Percentiles rank a stretch among this genome's conserved stretches.
phyloP scores from a whole-genome alignment of 768 basidiomycete species.

The Lactarius sp. region DNA sequence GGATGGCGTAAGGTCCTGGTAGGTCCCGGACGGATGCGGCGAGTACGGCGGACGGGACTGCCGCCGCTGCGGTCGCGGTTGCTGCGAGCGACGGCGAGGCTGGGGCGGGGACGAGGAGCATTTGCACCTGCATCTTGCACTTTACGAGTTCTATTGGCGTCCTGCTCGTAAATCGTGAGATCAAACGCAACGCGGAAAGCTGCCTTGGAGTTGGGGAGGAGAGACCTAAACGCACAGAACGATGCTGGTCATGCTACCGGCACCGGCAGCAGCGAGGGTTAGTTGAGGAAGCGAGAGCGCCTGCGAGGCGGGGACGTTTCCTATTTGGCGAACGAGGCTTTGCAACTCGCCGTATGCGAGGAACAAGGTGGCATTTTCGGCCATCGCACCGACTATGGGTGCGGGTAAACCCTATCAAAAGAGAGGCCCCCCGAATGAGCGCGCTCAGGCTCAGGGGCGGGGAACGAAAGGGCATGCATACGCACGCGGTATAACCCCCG shows the following conservation, averaged over 20 bases:
- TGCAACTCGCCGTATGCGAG: constrained; percentile 78
- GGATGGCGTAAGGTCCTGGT: constrained; percentile 70
- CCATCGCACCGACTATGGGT: constrained; percentile 88
- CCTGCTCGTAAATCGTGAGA: constrained; percentile 35
- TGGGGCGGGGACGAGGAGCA: constrained; percentile 47
- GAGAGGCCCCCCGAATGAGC: background rate
- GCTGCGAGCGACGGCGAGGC: constrained; percentile 29
- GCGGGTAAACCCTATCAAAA: constrained; percentile 69
- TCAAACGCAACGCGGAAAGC: background rate
- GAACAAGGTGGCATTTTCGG: constrained; percentile 87
- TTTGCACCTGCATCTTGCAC: constrained; percentile 97
- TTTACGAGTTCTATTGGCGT: constrained; percentile 95
- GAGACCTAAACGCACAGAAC: constrained; percentile 61
- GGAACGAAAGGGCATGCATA: constrained; percentile 36
- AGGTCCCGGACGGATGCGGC: constrained; percentile 34
- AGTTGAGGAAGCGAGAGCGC: constrained; percentile 63
- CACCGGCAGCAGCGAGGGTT: constrained; percentile 77
- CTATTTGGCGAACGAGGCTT: constrained; percentile 47
- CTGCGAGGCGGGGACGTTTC: constrained; percentile 33
- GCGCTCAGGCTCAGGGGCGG: background rate
- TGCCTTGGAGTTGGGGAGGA: background rate
- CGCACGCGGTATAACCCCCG: constrained; percentile 89
- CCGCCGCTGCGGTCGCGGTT: constrained; percentile 38
- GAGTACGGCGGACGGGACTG: constrained; percentile 23
- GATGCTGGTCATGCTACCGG: constrained; percentile 83